Base-by-base conservation (phyloP, 148 eudicot genomes). In the Chenopodium suecicum region DNA sequence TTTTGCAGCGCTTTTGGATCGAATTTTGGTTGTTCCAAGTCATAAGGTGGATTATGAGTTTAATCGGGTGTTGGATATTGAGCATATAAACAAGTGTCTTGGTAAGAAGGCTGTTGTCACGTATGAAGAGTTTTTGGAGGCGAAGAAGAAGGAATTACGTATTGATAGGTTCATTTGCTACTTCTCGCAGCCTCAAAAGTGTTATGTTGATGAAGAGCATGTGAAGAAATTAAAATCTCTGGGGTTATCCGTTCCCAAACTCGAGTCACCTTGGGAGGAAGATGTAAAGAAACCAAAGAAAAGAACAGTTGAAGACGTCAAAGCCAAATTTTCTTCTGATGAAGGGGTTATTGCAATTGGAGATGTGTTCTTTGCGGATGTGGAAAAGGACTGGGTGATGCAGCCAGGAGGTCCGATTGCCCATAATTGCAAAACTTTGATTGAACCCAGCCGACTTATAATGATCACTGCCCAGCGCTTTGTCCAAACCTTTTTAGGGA, bases 321-420 rank as follows among this genome's bases (percentile, higher is more conserved):
- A 81, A 81, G 83, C 82, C 10, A 91, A 91, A 78, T 96, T 96
- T 85, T 87, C 92, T 67, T 92, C 94, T 20, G 83, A 92, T 81
- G 95, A 89, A 31, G 89, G 88, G 73, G 98, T 94, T 80, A 83
- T 96, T 81, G 99, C 98, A 4, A 91, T 96, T 69, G 98, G 99
- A 64, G 99, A 96, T 87, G 93, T 96, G 65, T 96, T 90, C 84
- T 96, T 92, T 87, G 99, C 99, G 68, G 89, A 91, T 79, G 90
- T 96, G 78, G 98, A 94, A 70, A 89, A 84, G 71, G 97, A 91
- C 20, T 91, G 97, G 99, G 97, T 91, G 86, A 89, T 91, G 95
- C 99, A 94, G 84, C 95, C 98, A 0, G 95, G 99, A 47, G 99
- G 99, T 78, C 99, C 99, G 20, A 88, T 96, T 86, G 95, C 95